phyloP scores from a whole-genome alignment of 768 basidiomycete genomes.

The Mycena olivaceomarginata region DNA sequence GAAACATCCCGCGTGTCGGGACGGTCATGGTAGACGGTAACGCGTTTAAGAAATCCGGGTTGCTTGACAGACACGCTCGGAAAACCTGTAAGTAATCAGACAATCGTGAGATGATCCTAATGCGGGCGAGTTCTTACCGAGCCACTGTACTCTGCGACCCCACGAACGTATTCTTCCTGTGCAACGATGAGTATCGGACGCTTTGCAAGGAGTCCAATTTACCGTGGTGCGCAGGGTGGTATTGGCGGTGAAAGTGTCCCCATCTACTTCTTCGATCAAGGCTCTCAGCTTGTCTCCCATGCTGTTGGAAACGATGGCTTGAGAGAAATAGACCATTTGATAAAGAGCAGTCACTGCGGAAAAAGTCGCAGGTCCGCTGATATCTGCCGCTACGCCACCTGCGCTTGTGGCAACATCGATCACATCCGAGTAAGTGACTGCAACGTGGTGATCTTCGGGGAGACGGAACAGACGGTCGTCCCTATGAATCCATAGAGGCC shows the following conservation, averaged over 20 bases:
- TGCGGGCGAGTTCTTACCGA: too few relatives aligned
- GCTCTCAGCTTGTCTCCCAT: not conserved
- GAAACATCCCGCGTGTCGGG: not conserved
- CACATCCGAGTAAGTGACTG: too few relatives aligned
- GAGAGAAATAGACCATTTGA: not conserved
- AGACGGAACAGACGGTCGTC: not conserved
- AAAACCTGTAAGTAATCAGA: not conserved
- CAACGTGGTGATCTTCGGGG: not conserved
- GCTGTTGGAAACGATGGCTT: not conserved
- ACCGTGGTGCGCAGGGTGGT: not conserved
- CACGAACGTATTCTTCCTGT: too few relatives aligned
- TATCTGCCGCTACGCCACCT: not conserved
- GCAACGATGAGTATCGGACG: not conserved
- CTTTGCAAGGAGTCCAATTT: not conserved
- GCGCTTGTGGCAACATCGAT: not conserved
- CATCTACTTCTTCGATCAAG: not conserved
- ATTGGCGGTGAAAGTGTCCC: not conserved
- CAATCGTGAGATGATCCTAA: not conserved
- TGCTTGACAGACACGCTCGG: constrained; percentile 6
- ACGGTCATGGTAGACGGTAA: not conserved
- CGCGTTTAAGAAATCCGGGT: not conserved
- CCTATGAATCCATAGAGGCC: not conserved
- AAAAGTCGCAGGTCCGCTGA: not conserved
- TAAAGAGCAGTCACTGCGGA: not conserved
- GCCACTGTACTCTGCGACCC: too few relatives aligned